Evolutionary conservation across 108 stramenopile genomes (phyloP).

Genomic region (Cyclotella kingstonii): DNA sequence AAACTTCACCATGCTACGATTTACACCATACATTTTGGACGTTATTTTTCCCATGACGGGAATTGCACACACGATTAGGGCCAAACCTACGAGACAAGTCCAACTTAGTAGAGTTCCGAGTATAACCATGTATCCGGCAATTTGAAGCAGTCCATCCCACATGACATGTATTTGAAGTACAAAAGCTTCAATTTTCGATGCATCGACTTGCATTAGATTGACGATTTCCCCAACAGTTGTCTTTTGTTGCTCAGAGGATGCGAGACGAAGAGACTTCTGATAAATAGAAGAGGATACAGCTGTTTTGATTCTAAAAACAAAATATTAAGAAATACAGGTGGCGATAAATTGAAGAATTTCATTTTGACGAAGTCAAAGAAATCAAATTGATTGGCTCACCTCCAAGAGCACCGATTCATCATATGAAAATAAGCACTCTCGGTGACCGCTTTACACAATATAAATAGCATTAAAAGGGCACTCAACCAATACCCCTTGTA

Average conservation of each 20-base stretch:
- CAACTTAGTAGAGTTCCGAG: constrained; percentile 68
- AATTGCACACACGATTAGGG: constrained; percentile 65
- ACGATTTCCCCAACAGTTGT: constrained; percentile 78
- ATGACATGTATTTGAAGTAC: constrained; percentile 67
- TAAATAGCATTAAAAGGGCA: constrained; percentile 51
- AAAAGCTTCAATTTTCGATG: constrained; percentile 75
- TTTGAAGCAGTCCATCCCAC: constrained; percentile 78
- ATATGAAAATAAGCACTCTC: constrained; percentile 70
- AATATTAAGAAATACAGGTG: neutral
- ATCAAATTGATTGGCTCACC: constrained; percentile 3
- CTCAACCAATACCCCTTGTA: constrained; percentile 79
- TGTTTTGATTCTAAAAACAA: constrained; percentile 24
- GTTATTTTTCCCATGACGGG: constrained; percentile 70
- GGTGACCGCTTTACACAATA: constrained; percentile 64
- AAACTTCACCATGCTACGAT: constrained; percentile 63
- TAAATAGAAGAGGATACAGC: constrained; percentile 81
- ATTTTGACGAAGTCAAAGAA: neutral
- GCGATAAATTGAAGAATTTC: neutral
- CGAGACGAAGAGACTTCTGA: constrained; percentile 80
- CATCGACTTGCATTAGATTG: constrained; percentile 95
- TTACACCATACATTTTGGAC: constrained; percentile 66
- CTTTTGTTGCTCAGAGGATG: constrained; percentile 58
- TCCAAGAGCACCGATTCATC: constrained; percentile 55
- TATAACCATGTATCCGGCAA: constrained; percentile 70
- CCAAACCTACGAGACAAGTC: constrained; percentile 77